A percentile compares a stretch with the other conserved stretches of the same genome.
phyloP scores from a whole-genome alignment of 1,139 yeast genomes.

The Pichia sp. region DNA sequence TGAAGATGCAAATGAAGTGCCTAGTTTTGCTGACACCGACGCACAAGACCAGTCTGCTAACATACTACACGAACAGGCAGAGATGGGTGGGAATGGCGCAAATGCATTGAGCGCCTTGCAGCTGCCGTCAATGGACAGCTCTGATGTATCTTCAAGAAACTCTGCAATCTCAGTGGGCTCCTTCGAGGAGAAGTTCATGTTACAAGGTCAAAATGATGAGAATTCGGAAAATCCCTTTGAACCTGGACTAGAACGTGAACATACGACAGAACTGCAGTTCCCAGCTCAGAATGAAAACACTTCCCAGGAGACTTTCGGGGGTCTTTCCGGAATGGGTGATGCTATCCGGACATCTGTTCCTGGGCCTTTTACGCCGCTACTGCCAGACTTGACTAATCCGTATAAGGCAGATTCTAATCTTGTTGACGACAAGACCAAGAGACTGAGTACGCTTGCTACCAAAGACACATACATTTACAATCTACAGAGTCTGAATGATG shows the following conservation, averaged over 20 bases:
- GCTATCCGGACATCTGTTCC: slow-evolving; percentile 1
- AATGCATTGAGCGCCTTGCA: too few relatives aligned
- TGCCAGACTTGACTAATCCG: slow-evolving; percentile 5
- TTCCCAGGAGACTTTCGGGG: slow-evolving; percentile 11
- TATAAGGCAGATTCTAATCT: slow-evolving; percentile 1
- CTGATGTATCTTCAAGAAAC: background rate
- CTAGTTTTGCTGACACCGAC: background rate
- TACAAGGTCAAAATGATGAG: background rate
- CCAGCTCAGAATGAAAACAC: background rate
- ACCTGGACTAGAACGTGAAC: too few relatives aligned
- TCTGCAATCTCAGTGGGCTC: slow-evolving; percentile 7
- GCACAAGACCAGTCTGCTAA: too few relatives aligned
- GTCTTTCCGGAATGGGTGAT: slow-evolving; percentile 3
- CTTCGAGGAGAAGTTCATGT: slow-evolving; percentile 12
- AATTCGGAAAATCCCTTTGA: background rate
- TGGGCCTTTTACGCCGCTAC: background rate
- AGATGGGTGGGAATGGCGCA: too few relatives aligned
- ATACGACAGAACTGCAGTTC: background rate
- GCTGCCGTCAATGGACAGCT: too few relatives aligned
- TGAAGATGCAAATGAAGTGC: background rate
- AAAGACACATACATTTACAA: slow-evolving; percentile 24
- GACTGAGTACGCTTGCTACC: slow-evolving; percentile 24
- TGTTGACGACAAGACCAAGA: slow-evolving; percentile 4
- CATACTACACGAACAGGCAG: too few relatives aligned
- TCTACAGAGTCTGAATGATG: slow-evolving; percentile 10